phyloP scores from a whole-genome alignment of 768 basidiomycete genomes.

The Hysterangium stoloniferum region DNA sequence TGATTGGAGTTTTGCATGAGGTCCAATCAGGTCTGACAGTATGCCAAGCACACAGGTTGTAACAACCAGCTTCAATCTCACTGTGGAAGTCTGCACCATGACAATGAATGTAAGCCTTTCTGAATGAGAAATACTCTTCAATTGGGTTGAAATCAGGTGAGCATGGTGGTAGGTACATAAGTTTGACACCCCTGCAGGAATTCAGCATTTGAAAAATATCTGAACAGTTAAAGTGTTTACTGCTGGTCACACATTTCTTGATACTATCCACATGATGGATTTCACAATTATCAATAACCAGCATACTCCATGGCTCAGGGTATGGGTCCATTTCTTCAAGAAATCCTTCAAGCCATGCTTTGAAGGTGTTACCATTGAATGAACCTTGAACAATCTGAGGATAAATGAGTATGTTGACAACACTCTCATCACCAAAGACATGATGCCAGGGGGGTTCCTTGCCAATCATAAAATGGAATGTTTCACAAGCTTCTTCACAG shows the following conservation, averaged over 20 bases:
- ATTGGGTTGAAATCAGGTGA: conserved; percentile 32
- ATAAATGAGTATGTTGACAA: conserved; percentile 16
- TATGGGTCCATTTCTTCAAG: conserved; percentile 32
- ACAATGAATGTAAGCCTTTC: conserved; percentile 25
- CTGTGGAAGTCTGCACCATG: conserved; percentile 11
- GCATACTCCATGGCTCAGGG: conserved; percentile 27
- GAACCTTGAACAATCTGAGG: conserved; percentile 23
- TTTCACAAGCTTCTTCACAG: not conserved
- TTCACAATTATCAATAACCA: conserved; percentile 32
- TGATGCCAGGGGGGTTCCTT: not conserved
- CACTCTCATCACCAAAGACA: conserved; percentile 1
- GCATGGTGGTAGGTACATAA: conserved; percentile 28
- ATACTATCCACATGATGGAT: conserved; percentile 28
- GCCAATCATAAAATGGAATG: not conserved
- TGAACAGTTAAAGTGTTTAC: conserved; percentile 18
- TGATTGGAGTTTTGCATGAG: too few relatives aligned
- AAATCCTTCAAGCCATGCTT: conserved; percentile 25
- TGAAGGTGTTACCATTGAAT: conserved; percentile 23
- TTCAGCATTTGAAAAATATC: not conserved
- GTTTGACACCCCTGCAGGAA: conserved; percentile 18
- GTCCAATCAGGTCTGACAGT: too few relatives aligned
- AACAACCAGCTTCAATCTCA: not conserved
- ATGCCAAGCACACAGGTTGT: too few relatives aligned
- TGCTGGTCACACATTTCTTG: conserved; percentile 24
- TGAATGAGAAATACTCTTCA: conserved; percentile 26